Percentiles rank a stretch among this genome's conserved stretches.
Conservation (phyloP, 163 green algal species). For the Scenedesmus sp. region DNA sequence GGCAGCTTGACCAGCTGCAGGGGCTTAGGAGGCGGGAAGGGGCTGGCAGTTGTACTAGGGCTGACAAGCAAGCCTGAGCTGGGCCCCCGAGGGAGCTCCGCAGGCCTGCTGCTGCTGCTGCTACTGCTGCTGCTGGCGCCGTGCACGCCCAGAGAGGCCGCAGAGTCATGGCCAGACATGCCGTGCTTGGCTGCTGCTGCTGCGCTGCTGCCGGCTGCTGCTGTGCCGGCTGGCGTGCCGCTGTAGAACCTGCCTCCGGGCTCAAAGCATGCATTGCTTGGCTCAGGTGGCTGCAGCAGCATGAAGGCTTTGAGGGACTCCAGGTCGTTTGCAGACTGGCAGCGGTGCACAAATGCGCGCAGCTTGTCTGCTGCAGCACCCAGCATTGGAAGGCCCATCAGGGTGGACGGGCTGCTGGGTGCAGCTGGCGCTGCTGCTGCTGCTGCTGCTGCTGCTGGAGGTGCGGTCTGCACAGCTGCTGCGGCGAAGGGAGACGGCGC, state of each 20-base stretch:
- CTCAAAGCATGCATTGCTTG: slow-evolving; percentile 54
- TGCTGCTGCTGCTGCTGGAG: neutral
- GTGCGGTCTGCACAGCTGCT: neutral
- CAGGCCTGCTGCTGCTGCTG: slow-evolving; percentile 36
- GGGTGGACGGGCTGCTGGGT: neutral
- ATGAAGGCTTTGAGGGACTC: slow-evolving; percentile 27
- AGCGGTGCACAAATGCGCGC: slow-evolving; percentile 51
- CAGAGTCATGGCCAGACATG: slow-evolving; percentile 35
- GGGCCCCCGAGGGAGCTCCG: slow-evolving; percentile 3
- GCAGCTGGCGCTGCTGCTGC: neutral
- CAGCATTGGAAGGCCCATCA: slow-evolving; percentile 20
- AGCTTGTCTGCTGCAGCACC: slow-evolving; percentile 50
- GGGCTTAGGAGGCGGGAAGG: slow-evolving; percentile 4
- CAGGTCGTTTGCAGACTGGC: slow-evolving; percentile 46
- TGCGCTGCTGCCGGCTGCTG: neutral
- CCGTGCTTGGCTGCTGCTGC: slow-evolving; percentile 30
- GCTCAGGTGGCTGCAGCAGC: slow-evolving; percentile 48
- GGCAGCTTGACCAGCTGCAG: slow-evolving; percentile 24
- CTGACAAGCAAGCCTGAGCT: neutral
- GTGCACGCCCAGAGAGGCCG: slow-evolving; percentile 1
- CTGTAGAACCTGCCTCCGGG: slow-evolving; percentile 46
- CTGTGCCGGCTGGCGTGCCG: neutral
- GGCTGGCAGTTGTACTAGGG: neutral
- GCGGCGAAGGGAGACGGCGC: neutral
- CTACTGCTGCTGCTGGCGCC: slow-evolving; percentile 44